phyloP scores from a whole-genome alignment of 495 filamentous ascomycete species.

The Penicillium macrosclerotiorum region DNA sequence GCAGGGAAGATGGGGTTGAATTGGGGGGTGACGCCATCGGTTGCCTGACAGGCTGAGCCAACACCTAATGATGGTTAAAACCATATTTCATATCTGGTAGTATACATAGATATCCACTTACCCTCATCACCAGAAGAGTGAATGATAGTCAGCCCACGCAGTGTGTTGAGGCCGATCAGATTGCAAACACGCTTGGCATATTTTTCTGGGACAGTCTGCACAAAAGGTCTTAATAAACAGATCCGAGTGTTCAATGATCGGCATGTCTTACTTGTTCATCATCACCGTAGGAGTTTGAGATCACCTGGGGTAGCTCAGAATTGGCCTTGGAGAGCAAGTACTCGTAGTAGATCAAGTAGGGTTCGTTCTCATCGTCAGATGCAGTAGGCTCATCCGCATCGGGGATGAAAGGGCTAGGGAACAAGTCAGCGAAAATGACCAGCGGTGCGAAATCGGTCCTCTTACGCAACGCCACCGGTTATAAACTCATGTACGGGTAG shows the following conservation, averaged over 20 bases:
- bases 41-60: conserved; percentile 58
- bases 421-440: background rate
- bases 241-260: background rate
- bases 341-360: conserved; percentile 62
- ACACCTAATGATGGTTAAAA: conserved; percentile 27
- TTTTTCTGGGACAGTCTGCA: conserved; percentile 58
- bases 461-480: conserved; percentile 56
- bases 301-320: conserved; percentile 59
- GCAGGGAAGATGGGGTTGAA: conserved; percentile 65
- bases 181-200: conserved; percentile 69
- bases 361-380: conserved; percentile 56
- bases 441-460: background rate
- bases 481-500: conserved; percentile 59
- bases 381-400: conserved; percentile 54
- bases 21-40: conserved; percentile 56
- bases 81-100: background rate
- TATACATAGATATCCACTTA: conserved; percentile 20
- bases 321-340: conserved; percentile 55
- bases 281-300: conserved; percentile 72
- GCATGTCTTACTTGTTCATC: conserved; percentile 49
- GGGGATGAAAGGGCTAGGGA: conserved; percentile 48
- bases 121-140: conserved; percentile 65
- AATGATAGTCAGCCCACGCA: conserved; percentile 64
- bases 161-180: conserved; percentile 63
- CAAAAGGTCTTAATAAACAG: background rate